These are phyloP conservation scores for Zymoseptoria pseudotritici DNA, from an alignment of 2,329 filamentous ascomycete genomes.

Conservation along the genomic window DNA sequence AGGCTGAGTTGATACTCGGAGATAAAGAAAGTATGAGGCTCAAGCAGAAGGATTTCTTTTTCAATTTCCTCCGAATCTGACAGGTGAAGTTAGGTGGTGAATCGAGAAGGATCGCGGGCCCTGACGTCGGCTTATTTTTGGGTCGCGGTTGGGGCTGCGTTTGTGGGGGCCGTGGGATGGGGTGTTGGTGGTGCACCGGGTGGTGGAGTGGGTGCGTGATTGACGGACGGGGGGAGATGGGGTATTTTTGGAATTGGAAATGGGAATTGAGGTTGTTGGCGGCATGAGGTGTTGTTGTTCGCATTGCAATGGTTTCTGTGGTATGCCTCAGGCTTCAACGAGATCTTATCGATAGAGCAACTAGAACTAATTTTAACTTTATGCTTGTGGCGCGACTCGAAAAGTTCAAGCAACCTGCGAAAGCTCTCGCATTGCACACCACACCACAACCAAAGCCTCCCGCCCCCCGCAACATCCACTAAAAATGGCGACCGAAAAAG, in stretches of 20 bases:
- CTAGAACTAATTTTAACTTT: neutral
- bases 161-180: neutral
- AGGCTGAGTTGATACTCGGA: neutral
- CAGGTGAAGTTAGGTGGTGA: neutral
- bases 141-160: neutral
- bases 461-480: neutral
- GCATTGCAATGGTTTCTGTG: neutral
- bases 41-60: neutral
- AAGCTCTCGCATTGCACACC: neutral
- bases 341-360: neutral
- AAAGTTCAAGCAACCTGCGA: neutral
- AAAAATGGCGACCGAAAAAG: conserved; percentile 45
- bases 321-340: neutral
- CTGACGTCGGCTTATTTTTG: neutral
- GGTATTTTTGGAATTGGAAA: neutral
- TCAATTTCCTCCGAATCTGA: neutral
- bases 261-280: neutral
- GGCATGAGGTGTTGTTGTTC: neutral
- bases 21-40: neutral
- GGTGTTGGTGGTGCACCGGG: neutral
- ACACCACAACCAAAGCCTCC: neutral
- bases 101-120: neutral
- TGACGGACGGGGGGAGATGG: neutral
- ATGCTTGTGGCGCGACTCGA: neutral
- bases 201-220: neutral